These are phyloP conservation scores for Amphicarpaea edgeworthii DNA, from an alignment of 306 rosid species.

Conservation along the genomic window DNA sequence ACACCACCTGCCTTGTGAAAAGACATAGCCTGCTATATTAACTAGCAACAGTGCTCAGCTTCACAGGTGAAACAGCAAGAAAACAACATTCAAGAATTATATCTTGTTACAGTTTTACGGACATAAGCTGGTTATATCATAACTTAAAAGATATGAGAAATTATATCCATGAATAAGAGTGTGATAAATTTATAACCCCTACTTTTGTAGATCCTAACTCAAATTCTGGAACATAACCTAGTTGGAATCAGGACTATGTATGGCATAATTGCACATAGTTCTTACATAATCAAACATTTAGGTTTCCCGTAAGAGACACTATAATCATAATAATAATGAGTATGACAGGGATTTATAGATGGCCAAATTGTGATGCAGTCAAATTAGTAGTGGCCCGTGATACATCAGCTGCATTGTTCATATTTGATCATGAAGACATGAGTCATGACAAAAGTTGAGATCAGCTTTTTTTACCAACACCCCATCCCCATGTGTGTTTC, in stretches of 20 bases:
- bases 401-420: not conserved
- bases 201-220: slow-evolving; percentile 15
- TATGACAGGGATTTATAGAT: not conserved
- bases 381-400: slow-evolving; percentile 16
- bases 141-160: slow-evolving; percentile 2
- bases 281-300: slow-evolving; percentile 5
- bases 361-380: slow-evolving; percentile 25
- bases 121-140: slow-evolving; percentile 11
- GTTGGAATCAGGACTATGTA: slow-evolving; percentile 8
- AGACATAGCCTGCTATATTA: slow-evolving; percentile 16
- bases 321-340: too few species aligned
- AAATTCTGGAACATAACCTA: slow-evolving; percentile 21
- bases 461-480: slow-evolving; percentile 40
- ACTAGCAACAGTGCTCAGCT: slow-evolving; percentile 8
- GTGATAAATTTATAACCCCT: not conserved
- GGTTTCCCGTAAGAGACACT: slow-evolving; percentile 1
- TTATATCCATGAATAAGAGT: not conserved
- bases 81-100: not conserved
- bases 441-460: slow-evolving; percentile 18
- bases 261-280: not conserved
- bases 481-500: slow-evolving; percentile 46
- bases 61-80: slow-evolving; percentile 25
- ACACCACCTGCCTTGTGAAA: not conserved
- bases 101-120: not conserved
- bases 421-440: not conserved